Conservation (phyloP, 345 rosid genomes). For the Rhodomyrtus tomentosa region DNA sequence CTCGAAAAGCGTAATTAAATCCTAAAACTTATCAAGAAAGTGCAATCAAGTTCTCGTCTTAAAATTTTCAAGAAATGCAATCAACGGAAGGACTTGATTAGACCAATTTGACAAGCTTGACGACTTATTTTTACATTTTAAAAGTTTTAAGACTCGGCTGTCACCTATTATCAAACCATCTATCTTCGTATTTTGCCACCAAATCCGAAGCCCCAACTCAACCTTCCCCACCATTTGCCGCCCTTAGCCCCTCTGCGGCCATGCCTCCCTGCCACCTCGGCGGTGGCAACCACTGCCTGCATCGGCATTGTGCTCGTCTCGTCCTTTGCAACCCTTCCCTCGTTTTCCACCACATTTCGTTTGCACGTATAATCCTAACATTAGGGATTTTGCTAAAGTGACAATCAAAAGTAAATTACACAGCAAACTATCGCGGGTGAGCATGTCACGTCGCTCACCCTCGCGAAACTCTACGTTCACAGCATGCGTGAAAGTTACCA, state of each 20-base stretch:
- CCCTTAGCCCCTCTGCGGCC: neutral
- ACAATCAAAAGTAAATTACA: neutral
- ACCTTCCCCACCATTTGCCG: neutral
- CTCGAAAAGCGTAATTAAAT: no score
- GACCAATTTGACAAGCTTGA: no score
- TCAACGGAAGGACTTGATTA: no score
- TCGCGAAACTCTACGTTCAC: neutral
- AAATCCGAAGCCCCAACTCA: neutral
- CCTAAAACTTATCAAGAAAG: no score
- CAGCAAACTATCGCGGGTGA: accelerated
- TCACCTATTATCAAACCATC: no score
- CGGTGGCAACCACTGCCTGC: neutral
- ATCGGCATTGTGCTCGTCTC: neutral
- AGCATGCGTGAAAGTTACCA: neutral
- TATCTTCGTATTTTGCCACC: neutral
- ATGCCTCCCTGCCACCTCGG: neutral
- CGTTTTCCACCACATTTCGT: neutral
- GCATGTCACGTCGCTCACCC: neutral
- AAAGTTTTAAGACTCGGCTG: no score
- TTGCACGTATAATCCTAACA: neutral
- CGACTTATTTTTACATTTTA: no score
- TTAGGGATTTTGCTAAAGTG: neutral
- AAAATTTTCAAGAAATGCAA: no score
- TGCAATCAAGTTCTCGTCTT: no score
- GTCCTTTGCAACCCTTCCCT: neutral